phyloP scores from a whole-genome alignment of 495 filamentous ascomycete species.

The Annulohypoxylon bovei region DNA sequence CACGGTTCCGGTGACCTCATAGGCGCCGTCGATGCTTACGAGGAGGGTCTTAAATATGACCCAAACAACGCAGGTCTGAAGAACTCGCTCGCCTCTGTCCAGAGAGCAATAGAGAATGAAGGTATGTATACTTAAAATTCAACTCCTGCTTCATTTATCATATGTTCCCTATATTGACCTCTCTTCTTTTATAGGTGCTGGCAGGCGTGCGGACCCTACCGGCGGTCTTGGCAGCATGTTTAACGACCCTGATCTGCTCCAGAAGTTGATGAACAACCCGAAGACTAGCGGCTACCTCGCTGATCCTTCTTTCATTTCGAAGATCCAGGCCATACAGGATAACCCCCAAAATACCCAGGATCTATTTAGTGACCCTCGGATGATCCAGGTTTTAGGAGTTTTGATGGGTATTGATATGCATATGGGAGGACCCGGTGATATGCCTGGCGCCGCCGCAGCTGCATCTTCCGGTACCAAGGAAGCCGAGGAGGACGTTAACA shows the following conservation, averaged over 20 bases:
- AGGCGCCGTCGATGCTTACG: conserved; percentile 86
- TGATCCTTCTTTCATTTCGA: conserved; percentile 88
- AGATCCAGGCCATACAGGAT: conserved; percentile 79
- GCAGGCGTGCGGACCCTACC: conserved; percentile 63
- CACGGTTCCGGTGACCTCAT: conserved; percentile 88
- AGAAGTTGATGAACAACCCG: conserved; percentile 92
- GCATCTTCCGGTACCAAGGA: conserved; percentile 55
- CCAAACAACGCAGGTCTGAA: conserved; percentile 93
- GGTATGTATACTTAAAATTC: conserved; percentile 52
- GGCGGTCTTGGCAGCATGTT: conserved; percentile 90
- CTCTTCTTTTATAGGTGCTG: conserved; percentile 48
- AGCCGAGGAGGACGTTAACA: conserved; percentile 77
- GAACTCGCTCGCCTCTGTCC: conserved; percentile 80
- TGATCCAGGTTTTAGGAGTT: conserved; percentile 94
- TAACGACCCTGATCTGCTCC: conserved; percentile 86
- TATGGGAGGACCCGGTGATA: conserved; percentile 69
- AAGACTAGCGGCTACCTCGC: conserved; percentile 89
- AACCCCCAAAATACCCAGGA: conserved; percentile 83
- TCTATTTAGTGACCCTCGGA: conserved; percentile 86
- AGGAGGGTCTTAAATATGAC: conserved; percentile 89
- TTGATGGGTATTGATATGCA: conserved; percentile 94
- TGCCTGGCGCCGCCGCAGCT: conserved; percentile 54
- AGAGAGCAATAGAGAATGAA: conserved; percentile 88
- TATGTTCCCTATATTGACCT: conserved; percentile 12
- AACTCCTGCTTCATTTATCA: not conserved